Evolutionary conservation across 2,329 filamentous ascomycete species (phyloP).

Genomic region (Penicillium digitatum): DNA sequence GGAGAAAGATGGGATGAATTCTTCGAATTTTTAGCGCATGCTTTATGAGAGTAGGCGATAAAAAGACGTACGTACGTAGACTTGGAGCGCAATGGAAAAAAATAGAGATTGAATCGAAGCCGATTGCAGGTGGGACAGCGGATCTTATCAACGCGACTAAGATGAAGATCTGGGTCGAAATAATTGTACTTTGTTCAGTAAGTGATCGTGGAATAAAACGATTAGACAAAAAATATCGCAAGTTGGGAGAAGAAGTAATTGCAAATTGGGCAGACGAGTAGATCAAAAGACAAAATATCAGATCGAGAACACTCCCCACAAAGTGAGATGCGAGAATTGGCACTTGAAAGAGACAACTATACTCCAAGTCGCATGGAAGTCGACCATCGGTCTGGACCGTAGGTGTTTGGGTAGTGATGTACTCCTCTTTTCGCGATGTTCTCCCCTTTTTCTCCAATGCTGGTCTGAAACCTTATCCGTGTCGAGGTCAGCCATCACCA

Average conservation of each 20-base stretch:
- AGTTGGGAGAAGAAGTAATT: slow-evolving; percentile 8
- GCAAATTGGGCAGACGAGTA: slow-evolving; percentile 17
- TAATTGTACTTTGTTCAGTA: neutral
- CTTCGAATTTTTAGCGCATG: slow-evolving; percentile 2
- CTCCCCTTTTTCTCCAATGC: neutral
- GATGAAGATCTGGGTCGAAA: neutral
- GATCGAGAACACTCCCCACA: slow-evolving; percentile 9
- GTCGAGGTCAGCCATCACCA: neutral
- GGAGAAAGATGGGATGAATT: slow-evolving; percentile 4
- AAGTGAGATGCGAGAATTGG: slow-evolving; percentile 13
- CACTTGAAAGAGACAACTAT: neutral
- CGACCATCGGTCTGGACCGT: slow-evolving; percentile 3
- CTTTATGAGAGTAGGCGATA: neutral
- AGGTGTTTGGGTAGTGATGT: neutral
- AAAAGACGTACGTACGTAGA: neutral
- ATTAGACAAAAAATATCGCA: slow-evolving; percentile 2
- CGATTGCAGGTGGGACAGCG: neutral
- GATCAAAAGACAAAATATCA: slow-evolving; percentile 13
- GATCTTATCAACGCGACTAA: neutral
- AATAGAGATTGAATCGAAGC: neutral
- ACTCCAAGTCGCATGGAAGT: neutral
- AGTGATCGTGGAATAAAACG: neutral
- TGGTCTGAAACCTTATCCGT: neutral
- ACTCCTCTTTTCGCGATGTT: neutral
- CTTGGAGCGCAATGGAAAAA: neutral